Evolutionary conservation across 257 asterid species (phyloP), one percentile per base, ranked within the genome.

Genomic region (Solanum pinnatisectum): DNA sequence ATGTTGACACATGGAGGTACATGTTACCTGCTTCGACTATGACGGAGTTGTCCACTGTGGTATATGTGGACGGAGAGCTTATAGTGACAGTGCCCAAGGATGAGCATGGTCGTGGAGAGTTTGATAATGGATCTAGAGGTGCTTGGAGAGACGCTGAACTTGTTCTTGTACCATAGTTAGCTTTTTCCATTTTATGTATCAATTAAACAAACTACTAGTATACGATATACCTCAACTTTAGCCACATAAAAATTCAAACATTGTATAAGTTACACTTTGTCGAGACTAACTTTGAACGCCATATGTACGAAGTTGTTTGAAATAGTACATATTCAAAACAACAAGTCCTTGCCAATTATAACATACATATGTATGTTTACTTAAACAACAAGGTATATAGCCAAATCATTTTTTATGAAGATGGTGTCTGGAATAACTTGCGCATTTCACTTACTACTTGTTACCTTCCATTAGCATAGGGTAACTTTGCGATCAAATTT

Each of bases 31-130:
- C 84, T 2, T 81, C 90, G 0, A 87, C 94, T 0, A 91, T 36
- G 32, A 94, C 96, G 8, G 94, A 91, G 92, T 86, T 89, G 56
- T 93, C 93, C 42, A 85, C 89, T 12, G 93, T 94, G 5, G 92
- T 11, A 39, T 86, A 89, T 6, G 88, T 40, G 15, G 92, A 90
- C 3, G 92, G 94, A 5, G 87, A 91, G 68, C 92, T 95, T 5
- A 84, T 90, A 0, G 93, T 95, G 71, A 93, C 94, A 60, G 95
- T 95, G 88, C 98, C 98, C 0, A 93, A 91, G 84, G 90, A 87
- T 15, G 52, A 71, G 18, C n/a, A 40, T 22, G 92, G 90, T 1
- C 42, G 35, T 2, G 87, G 87, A 65, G 91, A 71, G 30, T 35
- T 68, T 44, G 91, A 14, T 8, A 87, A 81, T 49, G 91, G 89